Conservation (phyloP, 2,329 filamentous ascomycete species). For the Botrytis porri region DNA sequence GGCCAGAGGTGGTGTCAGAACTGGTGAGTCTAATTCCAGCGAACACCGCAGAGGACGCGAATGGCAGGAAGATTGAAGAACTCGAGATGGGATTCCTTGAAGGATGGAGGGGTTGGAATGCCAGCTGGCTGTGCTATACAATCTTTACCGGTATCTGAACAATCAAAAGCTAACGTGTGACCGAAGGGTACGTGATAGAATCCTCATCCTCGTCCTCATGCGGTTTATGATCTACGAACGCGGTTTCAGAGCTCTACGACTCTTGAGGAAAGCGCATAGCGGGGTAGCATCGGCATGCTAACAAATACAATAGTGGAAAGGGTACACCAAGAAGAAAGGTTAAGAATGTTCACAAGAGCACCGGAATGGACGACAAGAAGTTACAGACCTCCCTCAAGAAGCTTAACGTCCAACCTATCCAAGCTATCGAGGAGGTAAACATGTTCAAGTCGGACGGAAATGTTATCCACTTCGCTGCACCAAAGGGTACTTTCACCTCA, state of each 20-base stretch:
- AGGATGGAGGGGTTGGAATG: background rate
- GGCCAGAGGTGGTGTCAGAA: conserved; percentile 46
- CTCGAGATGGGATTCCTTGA: background rate
- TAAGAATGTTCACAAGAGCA: conserved; percentile 94
- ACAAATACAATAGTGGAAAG: conserved; percentile 66
- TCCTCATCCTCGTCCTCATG: conserved; percentile 1
- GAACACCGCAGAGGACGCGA: background rate
- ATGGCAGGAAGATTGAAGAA: background rate
- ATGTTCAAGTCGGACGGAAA: conserved; percentile 99
- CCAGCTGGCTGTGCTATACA: background rate
- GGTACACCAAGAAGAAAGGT: conserved; percentile 96
- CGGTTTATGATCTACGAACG: background rate
- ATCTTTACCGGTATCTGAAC: background rate
- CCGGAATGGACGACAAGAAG: conserved; percentile 98
- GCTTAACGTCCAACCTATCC: conserved; percentile 99
- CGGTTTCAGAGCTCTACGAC: background rate
- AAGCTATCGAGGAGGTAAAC: conserved; percentile 99
- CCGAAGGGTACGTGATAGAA: conserved; percentile 18
- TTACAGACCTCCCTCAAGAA: conserved; percentile 97
- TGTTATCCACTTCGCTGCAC: conserved; percentile 97
- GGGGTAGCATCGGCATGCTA: conserved; percentile 28
- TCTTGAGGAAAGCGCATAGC: conserved; percentile 13
- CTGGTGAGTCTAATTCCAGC: conserved; percentile 15
- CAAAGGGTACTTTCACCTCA: conserved; percentile 67
- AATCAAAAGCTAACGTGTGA: conserved; percentile 14